Evolutionary conservation across 1,284 basidiomycete species (phyloP), one percentile per base, ranked within the genome.

Genomic region (Boletellus sp.): DNA sequence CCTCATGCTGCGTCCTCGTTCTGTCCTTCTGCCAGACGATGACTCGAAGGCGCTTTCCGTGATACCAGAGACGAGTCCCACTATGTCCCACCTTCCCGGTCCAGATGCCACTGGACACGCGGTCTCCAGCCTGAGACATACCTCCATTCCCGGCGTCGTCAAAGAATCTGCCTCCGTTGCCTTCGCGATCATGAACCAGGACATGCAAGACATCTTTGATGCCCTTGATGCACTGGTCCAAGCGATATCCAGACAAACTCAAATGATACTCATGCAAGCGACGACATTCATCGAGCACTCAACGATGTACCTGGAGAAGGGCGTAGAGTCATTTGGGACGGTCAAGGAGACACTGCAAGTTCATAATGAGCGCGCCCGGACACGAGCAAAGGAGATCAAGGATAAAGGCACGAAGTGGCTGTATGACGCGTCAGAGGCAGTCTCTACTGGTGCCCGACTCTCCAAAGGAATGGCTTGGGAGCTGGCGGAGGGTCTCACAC

Each of bases 201-300:
- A 86, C 50, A 60, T 84, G 45, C 72, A 77, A 47, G 85, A 86
- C 59, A 71, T 85, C 32, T 61, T 81, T 38, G 77, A 81, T 33
- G 83, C 82, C 3, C 71, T 87, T 22, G 85, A 88, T 57, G 80
- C 77, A 1, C 74, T 89, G 36, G 69, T 75, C 51, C 67, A 69
- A 19, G 76, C 76, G 32, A 78, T 89, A 50, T 61, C 61, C 33
- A 64, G 60, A 37, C 74, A 77, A 58, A 73, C 68, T 5, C 52
- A 54, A 55, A 50, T 63, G 45, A 33, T 65, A 49, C 68, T 73
- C 8, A 62, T 62, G 13, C 77, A 81, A 48, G 77, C 75, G n/a
- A 65, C 72, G 30, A 59, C 59, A 19, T 65, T 78, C 44, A 65
- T 80, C 44, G 69, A 74, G 51, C 74, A 81, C 42, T 81, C 79